Evolutionary conservation across 2,329 filamentous ascomycete genomes (phyloP), one percentile per base, ranked within the genome.

Genomic region (Curvularia lunata): DNA sequence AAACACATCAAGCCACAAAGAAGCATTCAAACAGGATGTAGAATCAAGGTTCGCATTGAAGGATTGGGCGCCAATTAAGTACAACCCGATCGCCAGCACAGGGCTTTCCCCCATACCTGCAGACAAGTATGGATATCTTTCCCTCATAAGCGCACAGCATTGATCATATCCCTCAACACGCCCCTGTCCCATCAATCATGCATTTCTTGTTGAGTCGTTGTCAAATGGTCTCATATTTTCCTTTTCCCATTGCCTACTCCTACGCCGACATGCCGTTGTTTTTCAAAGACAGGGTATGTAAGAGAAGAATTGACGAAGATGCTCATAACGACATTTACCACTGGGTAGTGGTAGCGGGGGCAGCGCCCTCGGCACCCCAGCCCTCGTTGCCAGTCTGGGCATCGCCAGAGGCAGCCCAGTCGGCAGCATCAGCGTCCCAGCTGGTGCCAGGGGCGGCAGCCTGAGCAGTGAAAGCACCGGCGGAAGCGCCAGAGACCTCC

Each of bases 101-200:
- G 92, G 94, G 94, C 94, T 92, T 97, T 98, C 94, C 92, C 93
- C 92, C 89, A 81, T 77, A 71, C 61, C 59, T 55, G 49, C 50
- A 18, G 19, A 43, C 23, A 45, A 48, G 79, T 78, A 80, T 85
- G 92, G 89, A 67, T 97, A 92, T 98, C 94, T 98, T 98, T 98
- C 94, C 94, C 92, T 97, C 93, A 90, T 97, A 85, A 97, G 92
- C 89, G 88, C 89, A 83, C 81, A 84, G 70, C 71, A 71, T 71
- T 68, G 72, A 75, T 74, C 65, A 67, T 68, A 64, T 73, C 68
- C 72, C 69, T 61, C 51, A 58, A 50, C 51, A 58, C 55, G 16
- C 41, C 45, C 38, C 32, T 8, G 46, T 42, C 55, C 52, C 37
- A 59, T 52, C 59, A 57, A 59, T 56, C 55, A 52, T 63, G 48